These are phyloP conservation scores for Colletotrichum sp. DNA, from an alignment of 2,329 filamentous ascomycete genomes.

Conservation along the genomic window DNA sequence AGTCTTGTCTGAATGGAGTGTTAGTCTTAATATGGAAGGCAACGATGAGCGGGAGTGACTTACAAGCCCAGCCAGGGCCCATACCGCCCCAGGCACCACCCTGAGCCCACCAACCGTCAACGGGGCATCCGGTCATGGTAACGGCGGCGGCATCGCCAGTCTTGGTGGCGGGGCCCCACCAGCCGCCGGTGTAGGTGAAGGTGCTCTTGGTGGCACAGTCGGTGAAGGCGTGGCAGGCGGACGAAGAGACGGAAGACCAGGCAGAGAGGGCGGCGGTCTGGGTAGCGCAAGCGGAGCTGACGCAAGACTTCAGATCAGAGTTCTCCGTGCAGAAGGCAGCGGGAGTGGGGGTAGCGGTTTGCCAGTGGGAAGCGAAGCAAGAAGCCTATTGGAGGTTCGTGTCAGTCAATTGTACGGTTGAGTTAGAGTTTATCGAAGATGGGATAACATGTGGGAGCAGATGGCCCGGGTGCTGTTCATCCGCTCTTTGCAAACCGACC, in stretches of 20 bases:
- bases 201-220: slow-evolving; percentile 26
- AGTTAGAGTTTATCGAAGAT: neutral
- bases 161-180: slow-evolving; percentile 16
- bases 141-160: neutral
- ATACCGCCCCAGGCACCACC: slow-evolving; percentile 23
- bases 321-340: slow-evolving; percentile 24
- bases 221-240: slow-evolving; percentile 25
- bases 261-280: slow-evolving; percentile 19
- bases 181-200: slow-evolving; percentile 28
- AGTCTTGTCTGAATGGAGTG: slow-evolving; percentile 10
- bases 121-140: slow-evolving; percentile 29
- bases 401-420: neutral
- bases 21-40: neutral
- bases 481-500: neutral
- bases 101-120: slow-evolving; percentile 27
- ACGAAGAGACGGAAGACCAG: slow-evolving; percentile 25
- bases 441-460: neutral
- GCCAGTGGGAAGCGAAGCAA: slow-evolving; percentile 30
- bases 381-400: slow-evolving; percentile 12
- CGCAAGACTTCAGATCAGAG: slow-evolving; percentile 22
- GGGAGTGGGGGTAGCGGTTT: slow-evolving; percentile 25
- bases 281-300: slow-evolving; percentile 26
- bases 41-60: neutral
- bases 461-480: neutral
- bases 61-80: slow-evolving; percentile 24